These are phyloP conservation scores for Colletotrichum trifolii DNA, from an alignment of 2,329 filamentous ascomycete species.

Conservation along the genomic window DNA sequence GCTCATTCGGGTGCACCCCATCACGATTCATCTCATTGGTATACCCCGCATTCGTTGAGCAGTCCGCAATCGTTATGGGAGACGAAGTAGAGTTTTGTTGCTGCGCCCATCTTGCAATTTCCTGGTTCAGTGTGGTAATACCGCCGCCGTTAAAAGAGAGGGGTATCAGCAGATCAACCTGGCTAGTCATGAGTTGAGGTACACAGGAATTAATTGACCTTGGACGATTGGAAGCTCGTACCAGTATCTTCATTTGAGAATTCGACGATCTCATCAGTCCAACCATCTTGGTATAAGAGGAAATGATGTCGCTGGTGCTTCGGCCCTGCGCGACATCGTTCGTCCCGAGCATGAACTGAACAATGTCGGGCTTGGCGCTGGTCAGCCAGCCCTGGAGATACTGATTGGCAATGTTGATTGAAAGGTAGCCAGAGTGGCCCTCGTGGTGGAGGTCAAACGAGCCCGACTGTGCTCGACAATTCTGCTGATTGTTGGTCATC, in stretches of 20 bases:
- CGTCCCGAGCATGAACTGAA: conserved; percentile 59
- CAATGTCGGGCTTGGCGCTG: conserved; percentile 51
- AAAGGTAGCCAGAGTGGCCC: conserved; percentile 56
- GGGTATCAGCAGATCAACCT: conserved; percentile 54
- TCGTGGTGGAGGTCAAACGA: conserved; percentile 54
- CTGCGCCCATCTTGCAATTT: conserved; percentile 51
- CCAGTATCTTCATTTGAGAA: conserved; percentile 53
- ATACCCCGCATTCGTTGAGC: conserved; percentile 47
- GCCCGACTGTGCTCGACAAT: conserved; percentile 47
- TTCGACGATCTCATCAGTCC: conserved; percentile 49
- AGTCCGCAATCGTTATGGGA: conserved; percentile 54
- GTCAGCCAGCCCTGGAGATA: conserved; percentile 53
- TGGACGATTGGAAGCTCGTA: conserved; percentile 38
- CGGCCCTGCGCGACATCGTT: conserved; percentile 52
- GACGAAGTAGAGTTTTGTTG: conserved; percentile 49
- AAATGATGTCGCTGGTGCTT: conserved; percentile 47
- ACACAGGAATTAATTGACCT: too few species aligned
- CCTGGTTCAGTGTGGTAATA: conserved; percentile 48
- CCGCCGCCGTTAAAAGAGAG: conserved; percentile 43
- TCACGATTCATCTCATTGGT: conserved; percentile 47
- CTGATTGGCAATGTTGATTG: conserved; percentile 55
- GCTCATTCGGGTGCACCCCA: conserved; percentile 53
- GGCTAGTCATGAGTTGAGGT: conserved; percentile 27
- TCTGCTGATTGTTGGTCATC: conserved; percentile 49
- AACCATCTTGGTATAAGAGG: conserved; percentile 54